phyloP scores from a whole-genome alignment of 2,329 filamentous ascomycete genomes.

The Alternaria rosae region DNA sequence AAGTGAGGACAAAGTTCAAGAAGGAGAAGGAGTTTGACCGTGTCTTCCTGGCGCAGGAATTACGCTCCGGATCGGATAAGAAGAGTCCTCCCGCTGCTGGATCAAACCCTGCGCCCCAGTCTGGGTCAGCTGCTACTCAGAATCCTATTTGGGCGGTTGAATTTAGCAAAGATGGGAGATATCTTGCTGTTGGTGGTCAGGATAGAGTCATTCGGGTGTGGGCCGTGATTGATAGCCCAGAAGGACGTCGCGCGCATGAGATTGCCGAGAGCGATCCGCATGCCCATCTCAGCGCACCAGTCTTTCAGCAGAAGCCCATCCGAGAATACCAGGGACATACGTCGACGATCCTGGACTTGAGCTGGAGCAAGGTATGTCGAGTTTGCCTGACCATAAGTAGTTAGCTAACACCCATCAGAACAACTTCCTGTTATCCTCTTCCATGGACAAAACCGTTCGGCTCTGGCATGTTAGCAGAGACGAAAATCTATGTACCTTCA shows the following conservation, averaged over 20 bases:
- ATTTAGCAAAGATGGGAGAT: conserved; percentile 91
- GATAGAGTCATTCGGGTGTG: conserved; percentile 87
- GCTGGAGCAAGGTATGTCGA: conserved; percentile 83
- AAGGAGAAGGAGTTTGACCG: conserved; percentile 82
- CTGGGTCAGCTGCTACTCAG: conserved; percentile 48
- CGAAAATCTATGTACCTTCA: conserved; percentile 92
- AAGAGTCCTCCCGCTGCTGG: conserved; percentile 34
- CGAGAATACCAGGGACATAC: conserved; percentile 85
- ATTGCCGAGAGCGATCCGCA: conserved; percentile 69
- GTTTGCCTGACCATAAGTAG: not conserved
- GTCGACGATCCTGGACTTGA: conserved; percentile 86
- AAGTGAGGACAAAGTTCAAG: conserved; percentile 81
- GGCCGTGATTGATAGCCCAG: conserved; percentile 82
- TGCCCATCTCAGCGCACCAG: conserved; percentile 80
- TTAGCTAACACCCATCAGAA: conserved; percentile 61
- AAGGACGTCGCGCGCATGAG: conserved; percentile 78
- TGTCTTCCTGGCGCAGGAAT: conserved; percentile 89
- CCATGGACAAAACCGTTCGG: conserved; percentile 97
- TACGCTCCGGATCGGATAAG: conserved; percentile 64
- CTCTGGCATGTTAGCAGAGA: conserved; percentile 87
- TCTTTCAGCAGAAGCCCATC: conserved; percentile 81
- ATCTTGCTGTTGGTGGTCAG: conserved; percentile 89
- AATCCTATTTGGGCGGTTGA: conserved; percentile 90
- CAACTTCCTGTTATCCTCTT: conserved; percentile 93
- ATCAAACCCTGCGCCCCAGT: conserved; percentile 39